Conservation (phyloP, 192 early-diverging fungal genomes). For the Mortierella hygrophila region DNA sequence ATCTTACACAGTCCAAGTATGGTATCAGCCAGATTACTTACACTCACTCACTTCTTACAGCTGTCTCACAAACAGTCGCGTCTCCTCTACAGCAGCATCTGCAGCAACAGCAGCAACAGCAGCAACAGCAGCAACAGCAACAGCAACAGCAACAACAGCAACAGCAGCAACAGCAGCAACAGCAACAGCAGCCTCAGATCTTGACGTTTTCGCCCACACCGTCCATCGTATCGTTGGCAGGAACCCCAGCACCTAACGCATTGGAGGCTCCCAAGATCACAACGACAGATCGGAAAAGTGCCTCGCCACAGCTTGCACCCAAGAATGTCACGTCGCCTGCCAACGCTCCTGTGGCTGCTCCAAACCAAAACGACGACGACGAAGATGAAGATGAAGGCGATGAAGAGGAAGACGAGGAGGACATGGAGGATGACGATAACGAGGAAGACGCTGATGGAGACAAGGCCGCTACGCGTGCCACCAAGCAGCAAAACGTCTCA, state of each 20-base stretch:
- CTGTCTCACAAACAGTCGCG: background rate
- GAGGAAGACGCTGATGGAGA: slow-evolving; percentile 28
- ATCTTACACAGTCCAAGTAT: background rate
- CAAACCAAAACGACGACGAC: slow-evolving; percentile 32
- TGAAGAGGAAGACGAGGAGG: slow-evolving; percentile 34
- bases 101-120: slow-evolving; percentile 27
- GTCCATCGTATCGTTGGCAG: slow-evolving; percentile 7
- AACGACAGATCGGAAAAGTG: background rate
- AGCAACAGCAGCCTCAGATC: slow-evolving; percentile 19
- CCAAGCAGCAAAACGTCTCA: slow-evolving; percentile 3
- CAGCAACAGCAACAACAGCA: no score
- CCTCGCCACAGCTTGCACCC: slow-evolving; percentile 5
- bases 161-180: slow-evolving; percentile 22
- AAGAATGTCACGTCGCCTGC: slow-evolving; percentile 8
- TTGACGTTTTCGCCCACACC: slow-evolving; percentile 37
- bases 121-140: slow-evolving; percentile 26
- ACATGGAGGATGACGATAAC: slow-evolving; percentile 26
- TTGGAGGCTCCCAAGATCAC: background rate
- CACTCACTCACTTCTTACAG: slow-evolving; percentile 2
- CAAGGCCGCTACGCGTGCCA: background rate
- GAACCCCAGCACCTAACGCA: background rate
- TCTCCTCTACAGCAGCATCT: slow-evolving; percentile 20
- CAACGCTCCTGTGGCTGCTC: background rate
- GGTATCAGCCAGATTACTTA: background rate
- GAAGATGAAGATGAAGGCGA: slow-evolving; percentile 46